Conservation (phyloP, 495 filamentous ascomycete genomes). For the Halenospora varia region DNA sequence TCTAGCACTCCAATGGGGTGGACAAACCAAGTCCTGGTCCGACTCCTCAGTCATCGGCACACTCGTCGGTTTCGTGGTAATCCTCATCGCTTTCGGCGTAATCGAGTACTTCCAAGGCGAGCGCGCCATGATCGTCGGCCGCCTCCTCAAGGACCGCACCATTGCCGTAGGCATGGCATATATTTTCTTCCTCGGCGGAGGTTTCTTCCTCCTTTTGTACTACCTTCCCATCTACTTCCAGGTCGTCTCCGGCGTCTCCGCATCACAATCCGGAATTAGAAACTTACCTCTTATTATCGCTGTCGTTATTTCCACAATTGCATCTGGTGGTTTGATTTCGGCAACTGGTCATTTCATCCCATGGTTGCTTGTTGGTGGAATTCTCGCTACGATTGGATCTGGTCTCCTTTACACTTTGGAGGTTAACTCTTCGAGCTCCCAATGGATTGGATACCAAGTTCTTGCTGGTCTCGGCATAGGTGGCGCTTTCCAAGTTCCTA, state of each 20-base stretch:
- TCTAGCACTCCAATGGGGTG: conserved; percentile 86
- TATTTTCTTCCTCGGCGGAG: conserved; percentile 47
- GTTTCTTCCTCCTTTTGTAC: conserved; percentile 59
- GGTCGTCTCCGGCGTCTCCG: conserved; percentile 56
- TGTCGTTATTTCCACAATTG: conserved; percentile 28
- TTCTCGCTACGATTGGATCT: conserved; percentile 45
- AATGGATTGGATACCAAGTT: conserved; percentile 27
- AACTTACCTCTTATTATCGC: conserved; percentile 43
- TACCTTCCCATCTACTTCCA: conserved; percentile 84
- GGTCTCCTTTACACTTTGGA: conserved; percentile 25
- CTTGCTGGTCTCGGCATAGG: conserved; percentile 23
- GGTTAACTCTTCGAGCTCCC: neutral
- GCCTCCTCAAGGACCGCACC: conserved; percentile 60
- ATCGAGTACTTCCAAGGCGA: conserved; percentile 61
- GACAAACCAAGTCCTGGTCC: conserved; percentile 64
- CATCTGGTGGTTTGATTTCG: conserved; percentile 31
- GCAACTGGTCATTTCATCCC: conserved; percentile 32
- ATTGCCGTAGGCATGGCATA: conserved; percentile 52
- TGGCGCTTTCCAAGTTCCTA: conserved; percentile 20
- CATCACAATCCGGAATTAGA: conserved; percentile 22
- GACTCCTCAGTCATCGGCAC: conserved; percentile 64
- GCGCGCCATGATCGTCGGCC: conserved; percentile 60
- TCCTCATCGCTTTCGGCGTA: conserved; percentile 56
- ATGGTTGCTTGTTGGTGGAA: conserved; percentile 27
- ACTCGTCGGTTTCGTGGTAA: conserved; percentile 63